Percentiles rank a stretch among this genome's conserved stretches.
These are phyloP conservation scores for Blepharisma stoltei DNA, from an alignment of 73 alveolate species.

Conservation along the genomic window DNA sequence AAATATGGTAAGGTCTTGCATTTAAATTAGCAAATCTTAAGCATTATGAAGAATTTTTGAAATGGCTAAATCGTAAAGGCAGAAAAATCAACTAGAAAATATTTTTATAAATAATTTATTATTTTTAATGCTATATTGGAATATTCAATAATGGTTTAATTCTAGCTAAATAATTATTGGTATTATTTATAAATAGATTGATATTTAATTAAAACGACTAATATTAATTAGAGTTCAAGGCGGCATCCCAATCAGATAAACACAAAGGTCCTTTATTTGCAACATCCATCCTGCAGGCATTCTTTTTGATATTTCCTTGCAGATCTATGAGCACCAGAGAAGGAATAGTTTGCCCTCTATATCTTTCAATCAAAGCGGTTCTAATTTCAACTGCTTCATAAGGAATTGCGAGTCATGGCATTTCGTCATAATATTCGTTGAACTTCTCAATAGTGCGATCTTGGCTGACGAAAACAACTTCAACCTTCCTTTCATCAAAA, in stretches of 20 bases:
- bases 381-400: constrained; percentile 54
- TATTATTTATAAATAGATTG: no score
- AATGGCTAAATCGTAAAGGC: no score
- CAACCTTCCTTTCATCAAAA: constrained; percentile 43
- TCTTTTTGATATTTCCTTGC: background rate
- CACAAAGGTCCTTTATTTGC: background rate
- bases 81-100: no score
- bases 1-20: no score
- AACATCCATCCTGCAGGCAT: background rate
- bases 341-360: background rate
- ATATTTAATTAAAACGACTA: background rate
- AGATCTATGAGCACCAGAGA: background rate
- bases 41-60: no score
- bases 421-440: constrained; percentile 66
- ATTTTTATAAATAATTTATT: no score
- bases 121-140: no score
- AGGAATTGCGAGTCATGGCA: constrained; percentile 84
- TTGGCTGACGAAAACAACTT: constrained; percentile 60
- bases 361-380: constrained; percentile 14
- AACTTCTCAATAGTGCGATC: constrained; percentile 61
- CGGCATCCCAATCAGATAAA: background rate
- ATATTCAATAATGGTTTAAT: no score
- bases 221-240: background rate
- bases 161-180: no score
- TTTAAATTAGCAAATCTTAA: no score